Base-by-base conservation (phyloP, 75 land plant species). In the Pseudotsuga menziesii region DNA sequence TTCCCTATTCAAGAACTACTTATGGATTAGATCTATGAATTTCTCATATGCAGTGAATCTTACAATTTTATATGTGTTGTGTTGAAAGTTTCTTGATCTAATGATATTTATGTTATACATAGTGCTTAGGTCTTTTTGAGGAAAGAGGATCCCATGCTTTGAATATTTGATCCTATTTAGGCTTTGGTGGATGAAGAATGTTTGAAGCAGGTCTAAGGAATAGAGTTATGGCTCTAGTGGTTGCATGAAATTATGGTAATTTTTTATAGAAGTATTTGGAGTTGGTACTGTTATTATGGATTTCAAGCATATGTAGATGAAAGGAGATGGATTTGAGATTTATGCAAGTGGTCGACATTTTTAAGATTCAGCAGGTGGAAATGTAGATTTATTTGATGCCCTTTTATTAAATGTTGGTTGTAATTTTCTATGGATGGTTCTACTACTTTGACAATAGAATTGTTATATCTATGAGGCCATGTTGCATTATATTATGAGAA, bases 171-270 rank as follows among this genome's bases (percentile, higher is more conserved):
- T n/a, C 71, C 71, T 67, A 35, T 36, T 67, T 23, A 39, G 39
- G 71, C 48, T 67, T 63, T 17, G 69, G 71, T 67, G 71, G 48
- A 67, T 67, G 72, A 67, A 67, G 39, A 39, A 67, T 67, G 72
- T 44, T 35, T 3, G 72, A 36, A 17, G 35, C 72, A 39, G 72
- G 72, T 67, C 52, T 23, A 67, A 67, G 32, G 72, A 39, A 67
- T 67, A 48, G 52, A 39, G 72, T 44, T 44, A 44, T 44, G 8
- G 52, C 52, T 44, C 48, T 41, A 4, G 70, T 66, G 70, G 70
- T 32, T 35, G 32, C 70, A 66, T 66, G 23, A 67, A 67, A 44
- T 67, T 48, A 67, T 67, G 48, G 71, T 48, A 23, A 36, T 67
- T 48, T 67, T 67, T 67, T 23, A 29, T 36, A 44, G 39, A 67